A percentile compares a stretch with the other conserved stretches of the same genome.
phyloP scores from a whole-genome alignment of 192 early-diverging fungal genomes.

The Coemansia sp. region DNA sequence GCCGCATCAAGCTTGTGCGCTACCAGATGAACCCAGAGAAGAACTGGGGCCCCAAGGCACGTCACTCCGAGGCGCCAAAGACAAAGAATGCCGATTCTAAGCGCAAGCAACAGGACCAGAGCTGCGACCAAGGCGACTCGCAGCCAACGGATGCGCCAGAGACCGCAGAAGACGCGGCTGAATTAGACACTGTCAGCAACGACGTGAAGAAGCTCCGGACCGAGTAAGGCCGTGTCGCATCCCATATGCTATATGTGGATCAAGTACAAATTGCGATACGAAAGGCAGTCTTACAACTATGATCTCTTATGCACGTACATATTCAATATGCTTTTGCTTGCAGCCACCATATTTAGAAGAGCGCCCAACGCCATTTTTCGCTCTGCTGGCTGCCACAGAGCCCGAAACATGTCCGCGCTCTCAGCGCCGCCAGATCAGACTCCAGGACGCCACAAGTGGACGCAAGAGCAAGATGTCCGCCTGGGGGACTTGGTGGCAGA shows the following conservation, averaged over 20 bases:
- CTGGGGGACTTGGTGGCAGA: slow-evolving; percentile 16
- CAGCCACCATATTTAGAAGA: neutral
- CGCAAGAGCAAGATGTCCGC: slow-evolving; percentile 30
- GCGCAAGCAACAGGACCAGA: slow-evolving; percentile 29
- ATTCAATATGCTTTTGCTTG: neutral
- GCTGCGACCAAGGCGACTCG: neutral
- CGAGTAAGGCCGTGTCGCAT: neutral
- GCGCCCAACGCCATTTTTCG: neutral
- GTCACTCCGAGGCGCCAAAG: slow-evolving; percentile 51
- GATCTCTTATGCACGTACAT: neutral
- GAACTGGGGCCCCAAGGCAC: slow-evolving; percentile 97
- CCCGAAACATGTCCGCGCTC: neutral
- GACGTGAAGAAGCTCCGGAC: slow-evolving; percentile 34
- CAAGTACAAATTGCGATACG: neutral
- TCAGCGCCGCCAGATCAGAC: neutral
- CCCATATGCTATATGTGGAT: neutral
- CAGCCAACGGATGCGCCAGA: neutral
- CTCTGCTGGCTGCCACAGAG: neutral
- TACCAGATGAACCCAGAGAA: slow-evolving; percentile 96
- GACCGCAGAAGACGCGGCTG: slow-evolving; percentile 8
- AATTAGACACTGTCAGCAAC: slow-evolving; percentile 11
- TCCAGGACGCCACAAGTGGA: slow-evolving; percentile 27
- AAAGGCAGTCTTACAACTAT: neutral
- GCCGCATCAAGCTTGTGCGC: slow-evolving; percentile 83
- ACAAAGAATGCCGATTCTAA: slow-evolving; percentile 12